Percentiles rank a stretch among this genome's conserved stretches.
These are phyloP conservation scores for Gentiana macrophylla DNA, from an alignment of 257 asterid genomes.

Conservation along the genomic window DNA sequence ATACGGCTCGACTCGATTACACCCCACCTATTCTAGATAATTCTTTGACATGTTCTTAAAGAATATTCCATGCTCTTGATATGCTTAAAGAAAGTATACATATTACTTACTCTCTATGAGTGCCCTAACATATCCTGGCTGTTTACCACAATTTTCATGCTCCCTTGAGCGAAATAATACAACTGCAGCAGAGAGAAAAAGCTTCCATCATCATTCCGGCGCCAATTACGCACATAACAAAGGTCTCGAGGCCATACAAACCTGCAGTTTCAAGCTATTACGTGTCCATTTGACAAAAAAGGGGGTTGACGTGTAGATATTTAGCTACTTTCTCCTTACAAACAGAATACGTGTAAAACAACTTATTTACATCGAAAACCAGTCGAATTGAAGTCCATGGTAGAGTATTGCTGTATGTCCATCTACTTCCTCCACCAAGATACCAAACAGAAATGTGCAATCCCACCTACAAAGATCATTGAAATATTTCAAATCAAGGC, in stretches of 20 bases:
- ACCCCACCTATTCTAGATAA: too few species aligned
- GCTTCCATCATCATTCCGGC: conserved; percentile 97
- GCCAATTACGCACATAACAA: conserved; percentile 98
- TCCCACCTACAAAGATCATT: conserved; percentile 64
- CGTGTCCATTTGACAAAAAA: background rate
- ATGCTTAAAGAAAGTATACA: conserved; percentile 11
- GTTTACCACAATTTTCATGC: conserved; percentile 82
- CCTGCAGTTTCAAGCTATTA: conserved; percentile 22
- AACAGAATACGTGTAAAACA: conserved; percentile 9
- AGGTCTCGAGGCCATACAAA: conserved; percentile 96
- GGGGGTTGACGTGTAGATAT: background rate
- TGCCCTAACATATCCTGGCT: conserved; percentile 93
- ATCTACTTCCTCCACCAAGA: conserved; percentile 99
- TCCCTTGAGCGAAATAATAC: conserved; percentile 91
- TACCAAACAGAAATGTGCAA: conserved; percentile 85
- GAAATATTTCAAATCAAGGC: background rate
- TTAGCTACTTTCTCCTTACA: background rate
- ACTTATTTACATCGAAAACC: conserved; percentile 66
- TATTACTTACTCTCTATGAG: conserved; percentile 65
- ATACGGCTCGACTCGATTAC: too few species aligned
- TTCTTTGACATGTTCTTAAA: background rate
- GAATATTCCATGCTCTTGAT: conserved; percentile 8
- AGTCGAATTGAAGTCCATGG: conserved; percentile 91
- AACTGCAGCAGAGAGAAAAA: conserved; percentile 36
- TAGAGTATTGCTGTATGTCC: conserved; percentile 97